These are phyloP conservation scores for Kitagawia praeruptora DNA, from an alignment of 129 eudicot species.

Conservation along the genomic window DNA sequence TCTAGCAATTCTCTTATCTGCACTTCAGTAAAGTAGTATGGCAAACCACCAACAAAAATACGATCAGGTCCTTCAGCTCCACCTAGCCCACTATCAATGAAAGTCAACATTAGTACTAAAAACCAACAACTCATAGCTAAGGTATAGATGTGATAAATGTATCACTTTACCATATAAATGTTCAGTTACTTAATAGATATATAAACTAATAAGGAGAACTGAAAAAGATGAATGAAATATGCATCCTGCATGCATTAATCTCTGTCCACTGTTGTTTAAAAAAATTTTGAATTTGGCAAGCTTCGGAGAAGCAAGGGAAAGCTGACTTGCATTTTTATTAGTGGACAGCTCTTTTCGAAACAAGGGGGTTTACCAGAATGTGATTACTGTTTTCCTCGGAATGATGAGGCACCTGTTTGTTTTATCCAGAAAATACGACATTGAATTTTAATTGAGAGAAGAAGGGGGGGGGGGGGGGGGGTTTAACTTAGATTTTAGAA, in stretches of 20 bases:
- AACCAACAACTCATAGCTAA: not conserved
- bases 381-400: not conserved
- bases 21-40: conserved; percentile 69
- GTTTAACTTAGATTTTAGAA: too few relatives aligned
- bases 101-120: conserved; percentile 9
- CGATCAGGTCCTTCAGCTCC: conserved; percentile 88
- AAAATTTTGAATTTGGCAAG: not conserved
- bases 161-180: not conserved
- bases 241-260: not conserved
- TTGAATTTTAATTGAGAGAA: not conserved
- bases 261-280: not conserved
- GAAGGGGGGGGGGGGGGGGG: not conserved
- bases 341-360: not conserved
- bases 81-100: conserved; percentile 46
- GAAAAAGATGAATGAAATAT: not conserved
- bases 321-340: not conserved
- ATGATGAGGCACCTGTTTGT: not conserved
- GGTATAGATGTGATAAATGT: not conserved
- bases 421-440: not conserved
- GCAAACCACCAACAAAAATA: conserved; percentile 88
- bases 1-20: conserved; percentile 82
- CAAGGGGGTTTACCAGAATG: not conserved
- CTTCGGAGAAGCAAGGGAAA: not conserved
- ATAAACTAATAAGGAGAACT: not conserved
- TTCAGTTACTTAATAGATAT: not conserved